Evolutionary conservation across 1,139 yeast genomes (phyloP), one percentile per base, ranked within the genome.

Genomic region (Candida smagusa): DNA sequence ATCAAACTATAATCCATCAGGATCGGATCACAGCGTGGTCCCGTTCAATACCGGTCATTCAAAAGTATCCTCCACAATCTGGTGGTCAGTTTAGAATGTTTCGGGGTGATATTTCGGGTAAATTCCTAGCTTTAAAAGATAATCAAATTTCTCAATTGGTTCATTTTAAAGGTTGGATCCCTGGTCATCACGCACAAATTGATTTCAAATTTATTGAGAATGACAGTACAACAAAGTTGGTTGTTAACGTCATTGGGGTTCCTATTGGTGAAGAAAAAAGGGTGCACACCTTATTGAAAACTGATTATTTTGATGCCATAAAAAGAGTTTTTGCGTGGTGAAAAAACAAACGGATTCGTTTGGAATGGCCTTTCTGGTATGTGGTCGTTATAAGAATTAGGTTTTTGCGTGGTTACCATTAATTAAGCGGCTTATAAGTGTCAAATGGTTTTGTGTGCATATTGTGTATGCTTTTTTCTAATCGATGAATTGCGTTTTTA

Each of bases 321-420:
- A 31, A 16, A 34, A 23, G 11, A 12, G 34, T 24, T 4, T 39
- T 39, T 32, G 33, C 27, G 11, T 39, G 42, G 39, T 36, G 16
- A 25, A 8, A 19, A 24, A 24, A 3, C n/a, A 9, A 24, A 24
- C 27, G 27, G 6, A 11, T 16, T 16, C 19, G 5, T 5, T 16
- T 16, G 19, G 19, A 16, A 16, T 16, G 19, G 5, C 5, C 19
- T 16, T 16, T 16, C 19, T 4, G 3, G 5, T 5, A 16, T 16
- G 19, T 16, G 19, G 19, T 16, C 5, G 19, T 16, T 16, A 16
- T 16, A 3, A 16, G 5, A 16, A 16, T 16, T 16, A 16, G 19
- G 19, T 16, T 16, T n/a, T 16, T 16, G 19, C 19, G 19, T 16
- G 19, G 19, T 16, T 16, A 16, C 19, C 19, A 16, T 16, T 16